Conservation (phyloP, 2,329 filamentous ascomycete species). For the Fusarium oxysporum region DNA sequence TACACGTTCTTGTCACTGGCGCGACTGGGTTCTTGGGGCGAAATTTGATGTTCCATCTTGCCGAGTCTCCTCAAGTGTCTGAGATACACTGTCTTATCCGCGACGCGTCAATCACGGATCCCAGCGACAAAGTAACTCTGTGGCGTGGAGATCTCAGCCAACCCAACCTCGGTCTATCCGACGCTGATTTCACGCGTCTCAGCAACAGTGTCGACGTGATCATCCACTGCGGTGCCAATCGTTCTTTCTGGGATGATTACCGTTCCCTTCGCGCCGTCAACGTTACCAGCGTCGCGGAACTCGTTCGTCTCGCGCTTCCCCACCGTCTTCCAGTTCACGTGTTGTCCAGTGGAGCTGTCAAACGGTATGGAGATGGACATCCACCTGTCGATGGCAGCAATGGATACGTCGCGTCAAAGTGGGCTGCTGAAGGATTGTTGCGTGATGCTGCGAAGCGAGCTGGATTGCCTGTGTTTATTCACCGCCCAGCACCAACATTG, state of each 20-base stretch:
- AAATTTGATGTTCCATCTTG: constrained; percentile 52
- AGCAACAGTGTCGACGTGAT: constrained; percentile 56
- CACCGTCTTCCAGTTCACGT: constrained; percentile 51
- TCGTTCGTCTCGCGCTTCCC: constrained; percentile 29
- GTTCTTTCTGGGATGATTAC: constrained; percentile 50
- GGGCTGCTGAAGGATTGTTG: constrained; percentile 49
- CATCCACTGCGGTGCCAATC: constrained; percentile 61
- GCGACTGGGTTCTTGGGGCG: constrained; percentile 34
- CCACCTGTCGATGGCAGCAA: constrained; percentile 24
- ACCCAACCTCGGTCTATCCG: constrained; percentile 53
- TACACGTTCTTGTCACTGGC: constrained; percentile 31
- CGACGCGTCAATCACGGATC: background rate
- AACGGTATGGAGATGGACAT: background rate
- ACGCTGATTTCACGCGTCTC: constrained; percentile 46
- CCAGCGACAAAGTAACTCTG: constrained; percentile 46
- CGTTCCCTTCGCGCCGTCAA: constrained; percentile 45
- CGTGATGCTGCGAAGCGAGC: constrained; percentile 33
- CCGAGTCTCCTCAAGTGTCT: constrained; percentile 45
- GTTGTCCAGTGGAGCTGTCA: constrained; percentile 44
- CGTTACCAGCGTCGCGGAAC: constrained; percentile 44
- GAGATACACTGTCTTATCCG: constrained; percentile 60
- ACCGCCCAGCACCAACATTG: constrained; percentile 1
- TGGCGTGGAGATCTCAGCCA: constrained; percentile 53
- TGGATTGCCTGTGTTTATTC: constrained; percentile 16
- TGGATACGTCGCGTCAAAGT: constrained; percentile 51